Base-by-base conservation (phyloP, 179 eudicot genomes). In the Nepenthes alata region DNA sequence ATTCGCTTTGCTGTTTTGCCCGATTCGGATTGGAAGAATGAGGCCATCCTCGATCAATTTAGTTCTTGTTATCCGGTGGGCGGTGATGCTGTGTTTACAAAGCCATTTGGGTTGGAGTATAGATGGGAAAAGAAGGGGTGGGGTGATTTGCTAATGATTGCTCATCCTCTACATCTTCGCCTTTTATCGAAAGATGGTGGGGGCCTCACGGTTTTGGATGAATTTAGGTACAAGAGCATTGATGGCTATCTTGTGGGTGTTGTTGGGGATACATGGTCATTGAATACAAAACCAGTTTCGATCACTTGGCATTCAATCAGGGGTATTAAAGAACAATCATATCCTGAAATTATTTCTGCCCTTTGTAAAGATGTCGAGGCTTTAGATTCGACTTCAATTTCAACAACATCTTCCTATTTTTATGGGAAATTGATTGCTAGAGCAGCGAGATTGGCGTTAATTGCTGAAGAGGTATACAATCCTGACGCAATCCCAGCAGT, bases 161-260 rank as follows among this genome's bases (percentile, higher is more conserved):
- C 97, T 41, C 89, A 90, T 65, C 85, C 95, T 57, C 80, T 87
- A 11, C 97, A 90, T 75, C 47, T 85, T 54, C 71, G 65, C 67
- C 75, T 90, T 59, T 66, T 90, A 55, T 73, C 80, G 0, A 63
- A 63, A 49, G 72, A 63, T 9, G 72, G 61, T 65, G 62, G 63
- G 37, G 53, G 62, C 37, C 38, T 77, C 10, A 63, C 72, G 37
- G 78, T 88, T 60, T 72, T 91, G 79, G 79, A 80, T 64, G 83
- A 83, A 62, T 82, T 91, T 53, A 80, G 64, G 69, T 91, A 80
- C 69, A 82, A 76, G 45, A 85, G 94, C 53, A 82, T 91, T 61
- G 96, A 91, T 74, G 97, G 97, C 12, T 96, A 91, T 11, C 90
- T 91, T 61, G 90, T 91, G 47, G 96, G 97, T 45, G 85, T 91